These are phyloP conservation scores for Ceratopteris richardii DNA, from an alignment of 75 land plant species.

Conservation along the genomic window DNA sequence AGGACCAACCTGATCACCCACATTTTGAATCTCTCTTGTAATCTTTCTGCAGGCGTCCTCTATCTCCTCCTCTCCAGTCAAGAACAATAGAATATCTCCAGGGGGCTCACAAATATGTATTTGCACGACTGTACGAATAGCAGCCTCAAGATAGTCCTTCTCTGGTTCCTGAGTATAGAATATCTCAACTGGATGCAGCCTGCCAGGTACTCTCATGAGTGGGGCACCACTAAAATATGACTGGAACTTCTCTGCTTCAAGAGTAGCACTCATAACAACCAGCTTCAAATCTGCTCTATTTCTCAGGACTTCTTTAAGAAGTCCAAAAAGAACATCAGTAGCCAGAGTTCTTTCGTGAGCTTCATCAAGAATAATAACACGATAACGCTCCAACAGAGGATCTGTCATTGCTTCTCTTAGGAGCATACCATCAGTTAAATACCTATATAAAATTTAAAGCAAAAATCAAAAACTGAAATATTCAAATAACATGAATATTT, in stretches of 20 bases:
- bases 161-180: conserved; percentile 92
- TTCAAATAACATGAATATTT: neutral
- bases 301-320: conserved; percentile 79
- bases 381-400: conserved; percentile 80
- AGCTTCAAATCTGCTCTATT: conserved; percentile 82
- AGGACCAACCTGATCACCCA: conserved; percentile 89
- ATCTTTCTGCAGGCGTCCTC: conserved; percentile 96
- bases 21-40: conserved; percentile 55
- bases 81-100: conserved; percentile 88
- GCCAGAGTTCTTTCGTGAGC: conserved; percentile 97
- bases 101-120: conserved; percentile 80
- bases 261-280: conserved; percentile 96
- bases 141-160: conserved; percentile 89
- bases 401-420: conserved; percentile 97
- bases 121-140: conserved; percentile 86
- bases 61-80: conserved; percentile 94
- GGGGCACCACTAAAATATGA: conserved; percentile 83
- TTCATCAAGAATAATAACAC: conserved; percentile 93
- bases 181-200: conserved; percentile 92
- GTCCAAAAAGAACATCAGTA: conserved; percentile 93
- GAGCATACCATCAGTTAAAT: conserved; percentile 99
- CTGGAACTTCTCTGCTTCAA: conserved; percentile 96
- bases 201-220: conserved; percentile 93
- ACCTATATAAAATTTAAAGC: conserved; percentile 22
- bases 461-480: conserved; percentile 1